Evolutionary conservation across 1,139 yeast species (phyloP).

Genomic region (Zhuliangozyma parablackwelliae): DNA sequence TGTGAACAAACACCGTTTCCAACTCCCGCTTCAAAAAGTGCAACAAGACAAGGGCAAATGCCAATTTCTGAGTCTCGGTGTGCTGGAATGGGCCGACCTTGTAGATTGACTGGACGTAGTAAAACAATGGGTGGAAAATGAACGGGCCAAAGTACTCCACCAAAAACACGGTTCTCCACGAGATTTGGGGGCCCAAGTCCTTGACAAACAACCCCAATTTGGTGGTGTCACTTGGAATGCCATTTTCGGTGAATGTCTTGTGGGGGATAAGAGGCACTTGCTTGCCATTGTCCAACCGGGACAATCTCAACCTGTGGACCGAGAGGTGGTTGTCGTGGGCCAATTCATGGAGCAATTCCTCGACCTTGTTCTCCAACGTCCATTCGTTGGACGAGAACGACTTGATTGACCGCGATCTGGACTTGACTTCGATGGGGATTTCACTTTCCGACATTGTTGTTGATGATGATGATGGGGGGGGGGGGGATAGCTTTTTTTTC

Average conservation of each 20-base stretch:
- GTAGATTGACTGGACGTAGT: slow-evolving; percentile 29
- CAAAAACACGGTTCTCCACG: slow-evolving; percentile 84
- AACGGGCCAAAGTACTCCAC: slow-evolving; percentile 90
- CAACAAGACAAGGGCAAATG: slow-evolving; percentile 53
- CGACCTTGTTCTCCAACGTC: slow-evolving; percentile 24
- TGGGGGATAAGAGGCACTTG: slow-evolving; percentile 30
- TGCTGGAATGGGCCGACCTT: slow-evolving; percentile 9
- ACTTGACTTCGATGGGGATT: slow-evolving; percentile 40
- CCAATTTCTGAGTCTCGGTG: slow-evolving; percentile 48
- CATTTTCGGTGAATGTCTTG: slow-evolving; percentile 29
- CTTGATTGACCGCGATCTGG: slow-evolving; percentile 50
- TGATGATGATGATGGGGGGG: not conserved
- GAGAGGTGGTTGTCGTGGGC: slow-evolving; percentile 39
- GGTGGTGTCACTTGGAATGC: slow-evolving; percentile 20
- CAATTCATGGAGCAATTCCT: slow-evolving; percentile 32
- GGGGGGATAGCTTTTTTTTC: not conserved
- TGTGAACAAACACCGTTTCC: slow-evolving; percentile 81
- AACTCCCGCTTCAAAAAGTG: slow-evolving; percentile 86
- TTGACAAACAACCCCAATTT: slow-evolving; percentile 52
- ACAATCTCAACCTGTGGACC: slow-evolving; percentile 33
- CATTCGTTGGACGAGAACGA: slow-evolving; percentile 33
- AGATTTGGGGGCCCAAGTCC: slow-evolving; percentile 90
- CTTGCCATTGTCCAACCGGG: slow-evolving; percentile 25
- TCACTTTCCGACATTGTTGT: slow-evolving; percentile 10
- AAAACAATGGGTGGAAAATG: slow-evolving; percentile 69